Evolutionary conservation across 345 rosid species (phyloP).

Genomic region (Linum trigynum): DNA sequence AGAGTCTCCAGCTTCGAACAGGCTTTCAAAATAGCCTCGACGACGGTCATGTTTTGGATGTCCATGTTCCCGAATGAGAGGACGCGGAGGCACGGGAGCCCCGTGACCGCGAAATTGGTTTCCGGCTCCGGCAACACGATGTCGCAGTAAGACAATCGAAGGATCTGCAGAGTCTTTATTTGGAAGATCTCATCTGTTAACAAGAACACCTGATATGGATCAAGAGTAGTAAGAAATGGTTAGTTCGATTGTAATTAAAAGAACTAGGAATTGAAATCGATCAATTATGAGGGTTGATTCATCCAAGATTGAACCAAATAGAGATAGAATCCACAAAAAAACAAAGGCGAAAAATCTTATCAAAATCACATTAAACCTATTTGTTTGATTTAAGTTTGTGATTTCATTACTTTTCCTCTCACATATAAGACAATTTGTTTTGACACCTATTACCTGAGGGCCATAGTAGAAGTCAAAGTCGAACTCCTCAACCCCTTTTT

Average conservation of each 20-base stretch:
- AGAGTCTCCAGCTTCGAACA: neutral
- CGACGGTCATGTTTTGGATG: neutral
- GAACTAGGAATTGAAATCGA: too few species aligned
- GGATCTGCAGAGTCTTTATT: neutral
- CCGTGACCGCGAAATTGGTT: neutral
- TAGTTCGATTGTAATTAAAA: too few species aligned
- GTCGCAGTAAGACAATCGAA: neutral
- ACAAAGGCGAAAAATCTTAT: too few species aligned
- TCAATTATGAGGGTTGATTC: too few species aligned
- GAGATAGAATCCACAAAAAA: too few species aligned
- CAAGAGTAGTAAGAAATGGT: too few species aligned
- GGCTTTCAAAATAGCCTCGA: neutral
- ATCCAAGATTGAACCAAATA: too few species aligned
- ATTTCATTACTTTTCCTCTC: too few species aligned
- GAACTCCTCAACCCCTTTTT: neutral
- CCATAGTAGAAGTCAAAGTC: neutral
- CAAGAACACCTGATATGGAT: too few species aligned
- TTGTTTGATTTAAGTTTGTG: too few species aligned
- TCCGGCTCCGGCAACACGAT: neutral
- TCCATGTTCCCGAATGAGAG: neutral
- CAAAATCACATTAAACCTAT: neutral
- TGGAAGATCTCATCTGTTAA: neutral
- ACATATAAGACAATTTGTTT: neutral
- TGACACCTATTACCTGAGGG: neutral
- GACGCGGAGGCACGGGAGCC: neutral